phyloP scores from a whole-genome alignment of 345 rosid species.

The Microthlaspi erraticum region DNA sequence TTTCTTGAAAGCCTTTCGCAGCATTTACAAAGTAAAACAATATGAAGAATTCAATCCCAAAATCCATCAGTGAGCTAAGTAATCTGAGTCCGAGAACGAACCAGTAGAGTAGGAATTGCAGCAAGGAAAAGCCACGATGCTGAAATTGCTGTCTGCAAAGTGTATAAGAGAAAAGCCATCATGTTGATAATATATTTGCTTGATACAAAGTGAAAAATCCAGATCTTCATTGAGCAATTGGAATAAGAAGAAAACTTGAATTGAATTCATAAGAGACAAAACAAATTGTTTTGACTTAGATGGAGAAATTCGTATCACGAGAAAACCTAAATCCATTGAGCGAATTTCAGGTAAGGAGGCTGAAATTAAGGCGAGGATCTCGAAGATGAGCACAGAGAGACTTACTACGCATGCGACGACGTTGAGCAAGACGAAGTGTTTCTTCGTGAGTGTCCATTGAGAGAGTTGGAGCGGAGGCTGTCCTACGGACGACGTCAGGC shows the following conservation, averaged over 20 bases:
- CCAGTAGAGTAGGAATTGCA: constrained; percentile 90
- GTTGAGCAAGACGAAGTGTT: constrained; percentile 66
- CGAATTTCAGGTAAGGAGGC: neutral
- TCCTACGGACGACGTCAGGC: constrained; percentile 63
- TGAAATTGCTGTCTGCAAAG: constrained; percentile 72
- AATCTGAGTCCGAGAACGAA: constrained; percentile 35
- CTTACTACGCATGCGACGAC: constrained; percentile 72
- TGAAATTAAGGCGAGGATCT: constrained; percentile 9
- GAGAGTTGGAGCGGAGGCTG: constrained; percentile 56
- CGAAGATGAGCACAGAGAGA: constrained; percentile 3
- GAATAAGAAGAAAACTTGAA: neutral
- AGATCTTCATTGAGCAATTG: constrained; percentile 8
- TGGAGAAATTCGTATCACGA: neutral
- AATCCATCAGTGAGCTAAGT: neutral
- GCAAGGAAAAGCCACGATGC: constrained; percentile 85
- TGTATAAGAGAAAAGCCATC: neutral
- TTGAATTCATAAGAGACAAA: neutral
- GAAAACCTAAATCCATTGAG: constrained; percentile 14
- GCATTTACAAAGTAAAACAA: constrained; percentile 14
- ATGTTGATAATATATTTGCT: neutral
- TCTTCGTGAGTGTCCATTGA: constrained; percentile 67
- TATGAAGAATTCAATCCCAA: neutral
- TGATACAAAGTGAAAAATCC: neutral
- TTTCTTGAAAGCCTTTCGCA: constrained; percentile 71
- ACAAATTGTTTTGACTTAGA: constrained; percentile 13